Conservation (phyloP, 306 rosid genomes). For the Pterocarpus santalinus region DNA sequence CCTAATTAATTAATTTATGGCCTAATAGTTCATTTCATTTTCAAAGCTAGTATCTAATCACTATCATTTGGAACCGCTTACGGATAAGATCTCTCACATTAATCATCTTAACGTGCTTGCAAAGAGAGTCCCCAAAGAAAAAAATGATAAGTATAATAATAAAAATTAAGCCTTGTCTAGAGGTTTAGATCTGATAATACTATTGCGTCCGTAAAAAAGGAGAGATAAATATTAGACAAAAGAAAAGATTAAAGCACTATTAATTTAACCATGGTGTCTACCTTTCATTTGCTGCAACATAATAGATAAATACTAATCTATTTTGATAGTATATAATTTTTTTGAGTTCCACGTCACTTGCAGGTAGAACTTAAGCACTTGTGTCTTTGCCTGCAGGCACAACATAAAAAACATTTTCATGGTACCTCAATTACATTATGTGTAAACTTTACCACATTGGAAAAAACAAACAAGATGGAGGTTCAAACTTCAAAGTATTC, state of each 20-base stretch:
- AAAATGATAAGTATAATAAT: not conserved
- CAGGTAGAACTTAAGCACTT: slow-evolving; percentile 32
- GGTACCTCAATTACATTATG: slow-evolving; percentile 13
- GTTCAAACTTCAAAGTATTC: slow-evolving; percentile 27
- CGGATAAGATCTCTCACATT: slow-evolving; percentile 34
- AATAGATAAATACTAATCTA: slow-evolving; percentile 4
- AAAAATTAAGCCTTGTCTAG: not conserved
- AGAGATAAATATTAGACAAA: not conserved
- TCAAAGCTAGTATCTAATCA: slow-evolving; percentile 13
- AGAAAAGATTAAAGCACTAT: slow-evolving; percentile 20
- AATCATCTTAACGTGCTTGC: slow-evolving; percentile 51
- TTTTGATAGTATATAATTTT: not conserved
- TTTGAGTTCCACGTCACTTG: slow-evolving; percentile 38
- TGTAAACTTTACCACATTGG: not conserved
- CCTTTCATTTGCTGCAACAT: slow-evolving; percentile 46
- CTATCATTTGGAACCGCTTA: not conserved
- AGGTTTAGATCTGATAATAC: too few species aligned
- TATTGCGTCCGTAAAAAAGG: not conserved
- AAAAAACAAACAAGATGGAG: not conserved
- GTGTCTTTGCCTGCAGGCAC: not conserved
- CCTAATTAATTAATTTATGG: slow-evolving; percentile 8
- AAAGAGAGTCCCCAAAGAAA: slow-evolving; percentile 6
- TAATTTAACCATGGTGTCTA: slow-evolving; percentile 45
- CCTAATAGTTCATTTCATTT: slow-evolving; percentile 7
- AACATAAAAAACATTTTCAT: slow-evolving; percentile 22